Base-by-base conservation (phyloP, 805 yeast genomes). In the Ogataea ramenticola region DNA sequence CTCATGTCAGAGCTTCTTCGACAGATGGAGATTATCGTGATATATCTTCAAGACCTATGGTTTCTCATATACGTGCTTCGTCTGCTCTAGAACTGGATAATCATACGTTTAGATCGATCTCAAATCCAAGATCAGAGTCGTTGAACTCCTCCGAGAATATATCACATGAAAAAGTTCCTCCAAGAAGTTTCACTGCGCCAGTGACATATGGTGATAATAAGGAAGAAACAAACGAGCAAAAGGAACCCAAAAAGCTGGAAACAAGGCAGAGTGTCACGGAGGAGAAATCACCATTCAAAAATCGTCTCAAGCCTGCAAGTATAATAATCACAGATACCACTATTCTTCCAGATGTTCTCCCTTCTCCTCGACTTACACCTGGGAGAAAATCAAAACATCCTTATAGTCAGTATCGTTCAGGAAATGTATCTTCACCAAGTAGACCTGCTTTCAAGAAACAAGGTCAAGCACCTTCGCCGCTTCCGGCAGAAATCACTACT, bases 141-240 rank as follows among this genome's bases (percentile, higher is more conserved):
- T n/a, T n/a, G n/a, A n/a, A n/a, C n/a, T n/a, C n/a, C n/a, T n/a
- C n/a, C n/a, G n/a, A n/a, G n/a, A n/a, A n/a, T n/a, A n/a, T n/a
- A 7, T 24, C 10, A 24, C 27, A n/a, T 42, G 27, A 27, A 12
- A 27, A 17, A 6, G 44, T 39, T n/a, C 32, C 42, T 14, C 46
- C 48, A 17, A 26, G 35, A 21, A n/a, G 31, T 12, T 42, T 35
- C 22, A 42, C 44, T 2, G 44, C 40, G 2, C 44, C 44, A 14
- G 20, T 17, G 14, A 36, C 34, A 21, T 20, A 27, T n/a, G 17
- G 24, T 15, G 22, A 36, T 24, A 12, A 22, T 11, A n/a, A n/a
- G 19, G 32, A 19, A 14, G 24, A 29, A 29, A 29, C 12, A 4
- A 8, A 29, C 4, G 12, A 15, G 12, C 12, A 15, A 29, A 29